Percentiles rank a stretch among this genome's conserved stretches.
phyloP scores from a whole-genome alignment of 108 stramenopile genomes.

The Epithemia pelagica region DNA sequence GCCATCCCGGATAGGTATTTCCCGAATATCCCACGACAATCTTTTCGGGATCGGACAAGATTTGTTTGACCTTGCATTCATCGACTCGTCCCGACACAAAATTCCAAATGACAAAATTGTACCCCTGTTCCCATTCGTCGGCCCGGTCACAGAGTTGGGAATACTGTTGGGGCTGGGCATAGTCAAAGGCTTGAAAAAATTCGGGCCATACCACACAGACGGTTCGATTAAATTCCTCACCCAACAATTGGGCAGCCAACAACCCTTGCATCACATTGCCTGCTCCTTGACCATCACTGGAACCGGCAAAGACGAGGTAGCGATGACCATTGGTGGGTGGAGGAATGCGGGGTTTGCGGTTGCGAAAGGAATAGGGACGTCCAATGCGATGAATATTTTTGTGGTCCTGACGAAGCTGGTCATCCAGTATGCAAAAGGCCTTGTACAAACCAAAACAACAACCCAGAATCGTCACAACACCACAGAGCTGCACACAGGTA shows the following conservation, averaged over 20 bases:
- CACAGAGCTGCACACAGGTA: too few species aligned
- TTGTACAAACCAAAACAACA: too few species aligned
- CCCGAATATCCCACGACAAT: neutral
- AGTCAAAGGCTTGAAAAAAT: constrained; percentile 7
- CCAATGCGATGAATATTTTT: too few species aligned
- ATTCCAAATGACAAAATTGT: neutral
- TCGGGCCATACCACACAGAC: constrained; percentile 28
- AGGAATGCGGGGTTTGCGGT: too few species aligned
- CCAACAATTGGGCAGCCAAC: constrained; percentile 38
- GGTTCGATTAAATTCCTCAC: constrained; percentile 34
- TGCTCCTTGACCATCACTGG: constrained; percentile 30
- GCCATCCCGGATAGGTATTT: constrained; percentile 50
- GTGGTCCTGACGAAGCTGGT: too few species aligned
- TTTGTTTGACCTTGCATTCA: neutral
- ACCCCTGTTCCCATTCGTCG: neutral
- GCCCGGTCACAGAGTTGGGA: neutral
- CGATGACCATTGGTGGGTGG: constrained; percentile 1
- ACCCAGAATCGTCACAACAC: too few species aligned
- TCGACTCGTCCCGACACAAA: neutral
- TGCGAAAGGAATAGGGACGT: too few species aligned
- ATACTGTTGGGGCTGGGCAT: neutral
- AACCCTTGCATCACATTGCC: constrained; percentile 42
- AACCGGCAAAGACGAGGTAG: constrained; percentile 18
- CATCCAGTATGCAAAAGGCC: too few species aligned
- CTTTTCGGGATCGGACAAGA: neutral